Conservation (phyloP, 352 stramenopile species). For the Pythium apleroticum region DNA sequence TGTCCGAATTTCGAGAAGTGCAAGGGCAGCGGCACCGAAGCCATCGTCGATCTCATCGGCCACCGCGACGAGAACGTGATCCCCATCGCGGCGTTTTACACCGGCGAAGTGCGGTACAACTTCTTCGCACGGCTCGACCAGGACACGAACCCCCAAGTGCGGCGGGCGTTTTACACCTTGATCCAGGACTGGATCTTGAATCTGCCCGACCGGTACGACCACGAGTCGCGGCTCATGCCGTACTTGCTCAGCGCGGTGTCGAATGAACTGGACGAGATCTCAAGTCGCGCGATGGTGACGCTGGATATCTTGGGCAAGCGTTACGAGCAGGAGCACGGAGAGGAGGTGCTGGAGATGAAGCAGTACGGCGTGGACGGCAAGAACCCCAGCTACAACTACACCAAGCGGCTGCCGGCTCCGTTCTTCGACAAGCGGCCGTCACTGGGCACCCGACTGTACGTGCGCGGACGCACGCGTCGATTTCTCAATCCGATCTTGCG, state of each 20-base stretch:
- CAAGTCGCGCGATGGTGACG: conserved; percentile 59
- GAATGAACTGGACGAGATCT: conserved; percentile 57
- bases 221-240: conserved; percentile 92
- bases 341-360: conserved; percentile 91
- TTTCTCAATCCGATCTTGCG: conserved; percentile 89
- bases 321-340: conserved; percentile 67
- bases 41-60: conserved; percentile 93
- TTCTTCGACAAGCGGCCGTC: conserved; percentile 77
- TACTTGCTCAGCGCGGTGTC: conserved; percentile 92
- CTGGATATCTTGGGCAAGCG: conserved; percentile 62
- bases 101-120: conserved; percentile 89
- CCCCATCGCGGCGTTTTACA: conserved; percentile 93
- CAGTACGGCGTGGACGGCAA: conserved; percentile 95
- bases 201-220: conserved; percentile 93
- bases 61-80: conserved; percentile 96
- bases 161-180: conserved; percentile 84
- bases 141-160: conserved; percentile 82
- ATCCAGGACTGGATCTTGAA: conserved; percentile 89
- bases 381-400: conserved; percentile 86
- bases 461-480: conserved; percentile 84
- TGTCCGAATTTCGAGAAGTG: conserved; percentile 90
- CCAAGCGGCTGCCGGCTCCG: conserved; percentile 65
- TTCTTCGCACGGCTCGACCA: conserved; percentile 91
- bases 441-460: conserved; percentile 90
- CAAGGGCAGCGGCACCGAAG: conserved; percentile 93